Evolutionary conservation across 2,329 filamentous ascomycete genomes (phyloP).

Genomic region (Pseudocercospora musae): DNA sequence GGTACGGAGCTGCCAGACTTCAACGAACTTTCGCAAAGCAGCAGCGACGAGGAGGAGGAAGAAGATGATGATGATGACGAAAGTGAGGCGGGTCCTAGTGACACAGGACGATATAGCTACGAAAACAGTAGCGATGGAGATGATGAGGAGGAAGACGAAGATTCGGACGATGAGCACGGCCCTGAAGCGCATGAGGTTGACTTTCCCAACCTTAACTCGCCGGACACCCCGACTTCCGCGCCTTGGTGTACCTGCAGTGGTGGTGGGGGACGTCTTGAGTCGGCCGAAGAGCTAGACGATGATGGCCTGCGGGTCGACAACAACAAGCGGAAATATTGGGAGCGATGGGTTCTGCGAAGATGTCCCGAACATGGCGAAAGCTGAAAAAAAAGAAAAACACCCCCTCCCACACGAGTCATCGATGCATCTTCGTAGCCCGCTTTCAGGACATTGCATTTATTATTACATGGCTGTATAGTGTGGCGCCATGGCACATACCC

Average conservation of each 20-base stretch:
- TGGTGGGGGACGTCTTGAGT: slow-evolving; percentile 36
- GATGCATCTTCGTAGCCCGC: too few species aligned
- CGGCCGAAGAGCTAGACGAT: slow-evolving; percentile 47
- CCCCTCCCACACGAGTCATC: neutral
- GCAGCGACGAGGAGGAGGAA: slow-evolving; percentile 14
- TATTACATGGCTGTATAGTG: neutral
- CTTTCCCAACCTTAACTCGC: slow-evolving; percentile 43
- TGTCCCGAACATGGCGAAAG: slow-evolving; percentile 37
- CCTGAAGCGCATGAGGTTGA: slow-evolving; percentile 43
- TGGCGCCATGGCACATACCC: neutral
- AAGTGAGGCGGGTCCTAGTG: slow-evolving; percentile 12
- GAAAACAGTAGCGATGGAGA: slow-evolving; percentile 14
- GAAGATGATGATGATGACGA: neutral
- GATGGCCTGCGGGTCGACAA: slow-evolving; percentile 48
- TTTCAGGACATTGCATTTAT: too few species aligned
- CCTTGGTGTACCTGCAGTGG: slow-evolving; percentile 48
- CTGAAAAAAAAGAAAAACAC: too few species aligned
- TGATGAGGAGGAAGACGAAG: slow-evolving; percentile 25
- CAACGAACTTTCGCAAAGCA: slow-evolving; percentile 35
- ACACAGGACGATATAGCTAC: neutral
- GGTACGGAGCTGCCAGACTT: slow-evolving; percentile 51
- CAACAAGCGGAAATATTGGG: slow-evolving; percentile 53
- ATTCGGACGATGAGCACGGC: slow-evolving; percentile 39
- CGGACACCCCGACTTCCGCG: slow-evolving; percentile 43
- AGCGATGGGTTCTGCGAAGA: slow-evolving; percentile 52